Base-by-base conservation (phyloP, 2,329 filamentous ascomycete genomes). In the Diaporthe ilicicola region DNA sequence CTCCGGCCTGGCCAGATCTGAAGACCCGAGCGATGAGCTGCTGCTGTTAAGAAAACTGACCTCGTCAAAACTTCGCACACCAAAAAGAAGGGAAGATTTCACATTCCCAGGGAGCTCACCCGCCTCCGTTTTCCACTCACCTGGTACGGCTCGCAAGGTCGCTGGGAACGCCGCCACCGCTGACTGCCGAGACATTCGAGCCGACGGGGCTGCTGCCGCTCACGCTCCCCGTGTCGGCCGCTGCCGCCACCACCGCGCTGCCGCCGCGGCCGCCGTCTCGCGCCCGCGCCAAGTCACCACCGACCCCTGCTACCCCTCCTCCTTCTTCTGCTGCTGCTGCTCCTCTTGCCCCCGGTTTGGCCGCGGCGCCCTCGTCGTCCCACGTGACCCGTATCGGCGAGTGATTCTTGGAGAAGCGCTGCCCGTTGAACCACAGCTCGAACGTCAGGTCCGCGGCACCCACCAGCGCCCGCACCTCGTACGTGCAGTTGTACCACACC, bases 401-500 rank as follows among this genome's bases (percentile, higher is more conserved):
- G 69, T 83, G 81, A 29, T 82, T 80, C 6, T 80, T 77, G 8
- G 81, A 81, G 69, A 82, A 84, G 73, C 76, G 79, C 29, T 79
- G 76, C 1, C 81, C 82, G 0, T 76, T 80, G 70, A 82, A 84
- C 83, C 83, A 85, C 3, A 85, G 69, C 73, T 77, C 82, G 55
- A 85, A 85, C 7, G 78, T 75, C 44, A 91, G 78, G 69, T 91
- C 88, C 0, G 89, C 85, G 0, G 86, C 84, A 0, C 86, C 87
- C 4, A 87, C 84, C 44, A 89, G 81, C 4, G 88, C 87, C 69
- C 87, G 84, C 0, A 90, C 83, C 62, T 88, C 85, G 65, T 85
- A 85, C 8, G 77, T 77, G 55, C 81, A 83, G 4, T 82, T 73
- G 53, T 81, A 84, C 67, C 79, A 85, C 48, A 77, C 80, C 64